phyloP scores from a whole-genome alignment of 139 green algal species.

The Volvox africanus region DNA sequence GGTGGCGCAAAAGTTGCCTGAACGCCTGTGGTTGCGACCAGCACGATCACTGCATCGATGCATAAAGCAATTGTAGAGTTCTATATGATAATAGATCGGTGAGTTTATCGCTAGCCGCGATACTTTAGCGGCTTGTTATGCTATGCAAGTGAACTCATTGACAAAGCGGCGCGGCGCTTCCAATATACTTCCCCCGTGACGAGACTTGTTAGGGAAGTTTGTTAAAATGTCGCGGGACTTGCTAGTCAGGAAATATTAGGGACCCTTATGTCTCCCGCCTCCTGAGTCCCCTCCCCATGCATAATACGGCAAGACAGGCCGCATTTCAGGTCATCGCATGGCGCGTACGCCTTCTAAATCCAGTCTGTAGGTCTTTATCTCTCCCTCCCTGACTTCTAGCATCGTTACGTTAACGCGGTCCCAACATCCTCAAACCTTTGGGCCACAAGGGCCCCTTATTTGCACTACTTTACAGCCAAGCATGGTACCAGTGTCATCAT shows the following conservation, averaged over 20 bases:
- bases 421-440: conserved; percentile 1
- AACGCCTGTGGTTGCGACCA: too few relatives aligned
- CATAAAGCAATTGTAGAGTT: too few relatives aligned
- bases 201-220: too few relatives aligned
- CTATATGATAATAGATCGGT: too few relatives aligned
- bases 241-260: neutral
- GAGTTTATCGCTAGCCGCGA: too few relatives aligned
- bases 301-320: neutral
- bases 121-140: too few relatives aligned
- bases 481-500: neutral
- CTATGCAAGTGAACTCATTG: too few relatives aligned
- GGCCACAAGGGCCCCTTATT: neutral
- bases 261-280: neutral
- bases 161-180: too few relatives aligned
- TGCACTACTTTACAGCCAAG: neutral
- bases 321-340: neutral
- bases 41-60: too few relatives aligned
- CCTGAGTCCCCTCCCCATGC: neutral
- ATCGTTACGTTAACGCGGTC: neutral
- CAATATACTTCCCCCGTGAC: too few relatives aligned
- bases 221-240: neutral
- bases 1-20: too few relatives aligned
- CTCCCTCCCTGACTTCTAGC: neutral
- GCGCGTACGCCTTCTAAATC: neutral
- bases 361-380: neutral